phyloP scores from a whole-genome alignment of 768 basidiomycete genomes.

The Suillus placidus region DNA sequence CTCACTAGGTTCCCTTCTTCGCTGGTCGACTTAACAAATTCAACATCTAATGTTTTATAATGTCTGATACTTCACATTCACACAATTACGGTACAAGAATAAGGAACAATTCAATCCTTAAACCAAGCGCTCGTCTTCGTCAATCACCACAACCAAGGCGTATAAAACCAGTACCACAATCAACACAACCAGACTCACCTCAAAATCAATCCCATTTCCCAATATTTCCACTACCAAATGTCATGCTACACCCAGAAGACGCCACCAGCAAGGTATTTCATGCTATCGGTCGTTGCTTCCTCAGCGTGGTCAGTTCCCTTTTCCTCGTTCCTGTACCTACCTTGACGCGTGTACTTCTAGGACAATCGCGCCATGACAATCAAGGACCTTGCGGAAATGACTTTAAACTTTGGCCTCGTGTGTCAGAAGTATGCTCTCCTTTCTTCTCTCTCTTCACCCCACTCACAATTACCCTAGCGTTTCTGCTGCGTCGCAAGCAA shows the following conservation, averaged over 20 bases:
- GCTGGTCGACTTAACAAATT: slow-evolving; percentile 3
- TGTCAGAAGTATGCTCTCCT: slow-evolving; percentile 69
- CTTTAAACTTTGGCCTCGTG: slow-evolving; percentile 61
- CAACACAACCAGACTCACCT: slow-evolving; percentile 23
- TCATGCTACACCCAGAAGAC: slow-evolving; percentile 76
- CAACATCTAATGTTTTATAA: slow-evolving; percentile 2
- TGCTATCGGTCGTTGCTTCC: slow-evolving; percentile 71
- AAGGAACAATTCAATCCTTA: slow-evolving; percentile 53
- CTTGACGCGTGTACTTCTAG: slow-evolving; percentile 35
- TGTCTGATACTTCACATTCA: slow-evolving; percentile 29
- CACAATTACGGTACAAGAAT: slow-evolving; percentile 59
- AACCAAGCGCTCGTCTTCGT: slow-evolving; percentile 53
- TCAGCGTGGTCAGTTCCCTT: slow-evolving; percentile 62
- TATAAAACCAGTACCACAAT: slow-evolving; percentile 34
- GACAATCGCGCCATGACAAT: slow-evolving; percentile 85
- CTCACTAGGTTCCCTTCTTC: neutral
- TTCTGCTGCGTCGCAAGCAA: slow-evolving; percentile 79
- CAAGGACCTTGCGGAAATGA: slow-evolving; percentile 80
- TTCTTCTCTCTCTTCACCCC: slow-evolving; percentile 19
- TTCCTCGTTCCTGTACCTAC: slow-evolving; percentile 16
- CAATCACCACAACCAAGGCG: slow-evolving; percentile 43
- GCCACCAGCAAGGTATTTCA: slow-evolving; percentile 71
- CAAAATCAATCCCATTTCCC: slow-evolving; percentile 29
- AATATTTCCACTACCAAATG: slow-evolving; percentile 60
- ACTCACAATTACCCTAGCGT: slow-evolving; percentile 44